Conservation (phyloP, 2,329 filamentous ascomycete genomes). For the Fusarium papillatum region DNA sequence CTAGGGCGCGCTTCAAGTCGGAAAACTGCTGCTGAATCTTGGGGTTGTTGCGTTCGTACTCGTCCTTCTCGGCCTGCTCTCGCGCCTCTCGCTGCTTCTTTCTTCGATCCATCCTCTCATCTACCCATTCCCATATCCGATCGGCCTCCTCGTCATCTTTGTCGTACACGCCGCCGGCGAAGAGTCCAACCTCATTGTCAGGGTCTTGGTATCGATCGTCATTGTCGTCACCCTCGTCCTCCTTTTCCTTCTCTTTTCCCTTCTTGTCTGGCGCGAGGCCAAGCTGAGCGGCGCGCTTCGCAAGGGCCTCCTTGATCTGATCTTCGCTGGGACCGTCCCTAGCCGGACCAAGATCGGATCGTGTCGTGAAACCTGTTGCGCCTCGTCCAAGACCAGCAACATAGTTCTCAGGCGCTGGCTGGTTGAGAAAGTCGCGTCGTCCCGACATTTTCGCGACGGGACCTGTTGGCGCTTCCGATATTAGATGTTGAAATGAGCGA, state of each 20-base stretch:
- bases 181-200: conserved; percentile 96
- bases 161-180: conserved; percentile 96
- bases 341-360: conserved; percentile 95
- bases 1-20: conserved; percentile 91
- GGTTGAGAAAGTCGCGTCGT: conserved; percentile 89
- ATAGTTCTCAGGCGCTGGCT: conserved; percentile 88
- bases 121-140: conserved; percentile 93
- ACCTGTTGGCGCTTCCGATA: conserved; percentile 27
- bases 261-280: conserved; percentile 78
- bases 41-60: conserved; percentile 97
- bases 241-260: conserved; percentile 79
- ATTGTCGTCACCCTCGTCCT: conserved; percentile 80
- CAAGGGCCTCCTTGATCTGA: conserved; percentile 97
- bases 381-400: conserved; percentile 97
- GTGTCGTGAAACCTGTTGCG: conserved; percentile 97
- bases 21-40: conserved; percentile 99
- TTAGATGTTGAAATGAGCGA: conserved; percentile 7
- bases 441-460: conserved; percentile 60
- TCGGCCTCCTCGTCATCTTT: conserved; percentile 98
- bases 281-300: conserved; percentile 90
- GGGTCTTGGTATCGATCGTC: conserved; percentile 93
- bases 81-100: conserved; percentile 95
- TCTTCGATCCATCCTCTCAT: conserved; percentile 96
- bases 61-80: conserved; percentile 90
- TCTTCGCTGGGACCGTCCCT: conserved; percentile 96